Evolutionary conservation across 257 asterid species (phyloP).

Genomic region (Ehretia macrophylla): DNA sequence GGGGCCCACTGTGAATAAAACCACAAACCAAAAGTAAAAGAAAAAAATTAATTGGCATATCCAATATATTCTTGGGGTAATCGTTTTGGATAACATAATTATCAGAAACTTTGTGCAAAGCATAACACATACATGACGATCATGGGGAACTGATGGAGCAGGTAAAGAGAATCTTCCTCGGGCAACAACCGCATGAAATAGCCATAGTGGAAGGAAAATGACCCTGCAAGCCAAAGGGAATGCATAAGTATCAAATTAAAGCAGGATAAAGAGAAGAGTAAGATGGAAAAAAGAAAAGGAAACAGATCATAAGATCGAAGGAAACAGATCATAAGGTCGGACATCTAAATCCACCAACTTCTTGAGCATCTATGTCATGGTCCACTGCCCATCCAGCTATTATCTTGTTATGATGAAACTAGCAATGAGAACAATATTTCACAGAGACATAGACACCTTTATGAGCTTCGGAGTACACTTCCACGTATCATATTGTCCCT

Average conservation of each 20-base stretch:
- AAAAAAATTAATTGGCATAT: slow-evolving; percentile 13
- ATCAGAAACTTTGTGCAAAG: slow-evolving; percentile 11
- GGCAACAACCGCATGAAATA: slow-evolving; percentile 90
- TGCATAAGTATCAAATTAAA: slow-evolving; percentile 10
- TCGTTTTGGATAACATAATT: slow-evolving; percentile 7
- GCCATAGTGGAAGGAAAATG: slow-evolving; percentile 89
- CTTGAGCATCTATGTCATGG: not conserved
- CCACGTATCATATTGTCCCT: too few species aligned
- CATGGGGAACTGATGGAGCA: slow-evolving; percentile 95
- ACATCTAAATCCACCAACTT: not conserved
- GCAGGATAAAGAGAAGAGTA: not conserved
- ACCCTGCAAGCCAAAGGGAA: slow-evolving; percentile 55
- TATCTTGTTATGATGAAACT: not conserved
- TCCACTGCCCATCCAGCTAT: not conserved
- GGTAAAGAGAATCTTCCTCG: slow-evolving; percentile 98
- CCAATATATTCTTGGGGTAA: not conserved
- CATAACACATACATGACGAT: slow-evolving; percentile 71
- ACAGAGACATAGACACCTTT: too few species aligned
- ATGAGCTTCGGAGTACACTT: too few species aligned
- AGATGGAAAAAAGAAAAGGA: not conserved
- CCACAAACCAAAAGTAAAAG: slow-evolving; percentile 7
- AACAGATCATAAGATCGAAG: not conserved
- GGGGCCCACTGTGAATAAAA: slow-evolving; percentile 90
- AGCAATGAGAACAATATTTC: too few species aligned
- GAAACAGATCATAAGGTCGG: not conserved